Evolutionary conservation across 495 filamentous ascomycete genomes (phyloP).

Genomic region (Penicillium longicatenatum): DNA sequence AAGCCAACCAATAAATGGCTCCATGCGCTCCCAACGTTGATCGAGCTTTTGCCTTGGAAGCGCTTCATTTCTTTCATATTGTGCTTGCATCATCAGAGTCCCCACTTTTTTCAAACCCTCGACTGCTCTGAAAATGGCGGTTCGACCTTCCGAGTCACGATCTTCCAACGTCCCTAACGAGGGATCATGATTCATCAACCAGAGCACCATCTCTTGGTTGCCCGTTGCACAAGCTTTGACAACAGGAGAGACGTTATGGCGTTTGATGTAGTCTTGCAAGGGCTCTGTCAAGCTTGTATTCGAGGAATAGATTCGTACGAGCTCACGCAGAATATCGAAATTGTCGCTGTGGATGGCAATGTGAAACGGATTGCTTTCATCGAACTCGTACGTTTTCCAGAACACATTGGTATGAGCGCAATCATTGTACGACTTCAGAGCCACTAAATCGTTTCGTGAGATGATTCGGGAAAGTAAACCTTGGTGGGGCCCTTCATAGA

Average conservation of each 20-base stretch:
- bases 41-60: neutral
- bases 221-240: neutral
- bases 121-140: no score
- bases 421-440: neutral
- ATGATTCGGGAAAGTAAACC: neutral
- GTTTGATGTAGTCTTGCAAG: neutral
- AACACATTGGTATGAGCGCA: neutral
- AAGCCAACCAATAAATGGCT: neutral
- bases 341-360: neutral
- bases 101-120: no score
- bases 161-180: neutral
- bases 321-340: neutral
- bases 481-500: neutral
- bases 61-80: neutral
- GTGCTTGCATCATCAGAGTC: neutral
- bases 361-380: neutral
- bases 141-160: neutral
- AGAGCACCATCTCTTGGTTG: neutral
- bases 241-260: neutral
- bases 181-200: neutral
- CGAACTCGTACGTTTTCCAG: neutral
- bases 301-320: neutral
- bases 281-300: neutral
- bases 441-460: neutral
- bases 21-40: neutral